Conservation (phyloP, 768 basidiomycete genomes). For the Lentinula guzmanii region DNA sequence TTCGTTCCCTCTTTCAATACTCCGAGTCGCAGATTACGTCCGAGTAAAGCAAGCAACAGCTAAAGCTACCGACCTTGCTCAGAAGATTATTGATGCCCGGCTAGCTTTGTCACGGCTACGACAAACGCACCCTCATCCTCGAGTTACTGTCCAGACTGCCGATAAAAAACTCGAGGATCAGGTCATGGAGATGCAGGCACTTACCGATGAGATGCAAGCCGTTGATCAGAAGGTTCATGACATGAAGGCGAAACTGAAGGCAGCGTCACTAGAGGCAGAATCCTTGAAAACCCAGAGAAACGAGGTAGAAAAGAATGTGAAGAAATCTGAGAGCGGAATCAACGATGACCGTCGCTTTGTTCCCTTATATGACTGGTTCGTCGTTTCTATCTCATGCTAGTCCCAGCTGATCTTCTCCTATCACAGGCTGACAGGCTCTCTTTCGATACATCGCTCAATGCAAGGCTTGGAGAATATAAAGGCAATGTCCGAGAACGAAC, state of each 20-base stretch:
- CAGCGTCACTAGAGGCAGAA: conserved; percentile 49
- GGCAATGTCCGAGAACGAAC: conserved; percentile 68
- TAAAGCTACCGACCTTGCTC: conserved; percentile 55
- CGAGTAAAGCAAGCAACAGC: conserved; percentile 46
- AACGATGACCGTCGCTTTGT: conserved; percentile 61
- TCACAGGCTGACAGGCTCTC: conserved; percentile 58
- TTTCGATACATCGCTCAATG: conserved; percentile 58
- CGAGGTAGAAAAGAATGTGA: conserved; percentile 66
- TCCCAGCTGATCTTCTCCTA: not conserved
- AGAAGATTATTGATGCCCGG: conserved; percentile 79
- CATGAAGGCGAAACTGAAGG: conserved; percentile 59
- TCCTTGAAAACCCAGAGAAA: conserved; percentile 52
- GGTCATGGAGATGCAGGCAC: conserved; percentile 71
- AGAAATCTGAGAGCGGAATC: conserved; percentile 42
- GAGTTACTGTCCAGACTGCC: conserved; percentile 72
- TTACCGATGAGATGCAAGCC: conserved; percentile 58
- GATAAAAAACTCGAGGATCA: conserved; percentile 70
- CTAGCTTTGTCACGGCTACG: conserved; percentile 75
- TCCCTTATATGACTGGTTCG: conserved; percentile 67
- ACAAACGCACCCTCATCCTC: conserved; percentile 73
- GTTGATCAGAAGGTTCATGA: conserved; percentile 44
- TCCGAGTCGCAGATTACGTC: conserved; percentile 43
- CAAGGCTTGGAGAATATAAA: conserved; percentile 54
- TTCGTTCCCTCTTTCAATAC: not conserved
- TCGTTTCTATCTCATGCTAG: conserved; percentile 1